phyloP scores from a whole-genome alignment of 768 basidiomycete genomes.

The Rhodosporidiobolus odoratus region DNA sequence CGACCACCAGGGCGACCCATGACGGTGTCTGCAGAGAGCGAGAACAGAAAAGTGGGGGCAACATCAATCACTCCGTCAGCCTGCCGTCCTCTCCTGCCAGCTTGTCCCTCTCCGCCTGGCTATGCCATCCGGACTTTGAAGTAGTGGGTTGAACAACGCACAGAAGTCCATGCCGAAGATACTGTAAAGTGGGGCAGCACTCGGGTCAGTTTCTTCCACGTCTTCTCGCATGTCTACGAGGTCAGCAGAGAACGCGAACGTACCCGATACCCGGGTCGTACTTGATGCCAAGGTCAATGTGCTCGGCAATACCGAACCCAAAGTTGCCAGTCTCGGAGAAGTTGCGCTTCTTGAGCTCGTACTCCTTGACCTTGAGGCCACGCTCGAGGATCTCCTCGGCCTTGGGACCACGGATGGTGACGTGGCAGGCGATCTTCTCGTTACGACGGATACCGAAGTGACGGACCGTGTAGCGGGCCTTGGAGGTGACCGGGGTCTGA shows the following conservation, averaged over 20 bases:
- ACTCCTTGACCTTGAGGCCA: slow-evolving; percentile 99
- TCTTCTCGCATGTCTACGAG: too few relatives aligned
- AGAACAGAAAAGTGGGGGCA: not conserved
- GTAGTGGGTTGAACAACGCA: not conserved
- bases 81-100: not conserved
- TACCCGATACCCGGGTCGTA: slow-evolving; percentile 91
- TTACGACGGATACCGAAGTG: slow-evolving; percentile 99
- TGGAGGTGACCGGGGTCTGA: slow-evolving; percentile 98
- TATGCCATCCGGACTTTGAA: not conserved
- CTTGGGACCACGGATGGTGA: slow-evolving; percentile 96
- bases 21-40: slow-evolving; percentile 50
- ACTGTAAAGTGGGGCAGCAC: slow-evolving; percentile 38
- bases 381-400: slow-evolving; percentile 99
- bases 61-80: not conserved
- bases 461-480: slow-evolving; percentile 99
- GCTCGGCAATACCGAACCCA: slow-evolving; percentile 81
- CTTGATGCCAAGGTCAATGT: slow-evolving; percentile 97
- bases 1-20: slow-evolving; percentile 94
- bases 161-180: slow-evolving; percentile 99
- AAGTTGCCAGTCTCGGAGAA: slow-evolving; percentile 99
- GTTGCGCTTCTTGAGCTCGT: slow-evolving; percentile 94
- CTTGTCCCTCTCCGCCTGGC: not conserved
- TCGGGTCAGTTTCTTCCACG: not conserved
- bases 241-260: not conserved
- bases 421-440: slow-evolving; percentile 91